Conservation (phyloP, 208 protist genomes). For the Angomonas ambiguus region DNA sequence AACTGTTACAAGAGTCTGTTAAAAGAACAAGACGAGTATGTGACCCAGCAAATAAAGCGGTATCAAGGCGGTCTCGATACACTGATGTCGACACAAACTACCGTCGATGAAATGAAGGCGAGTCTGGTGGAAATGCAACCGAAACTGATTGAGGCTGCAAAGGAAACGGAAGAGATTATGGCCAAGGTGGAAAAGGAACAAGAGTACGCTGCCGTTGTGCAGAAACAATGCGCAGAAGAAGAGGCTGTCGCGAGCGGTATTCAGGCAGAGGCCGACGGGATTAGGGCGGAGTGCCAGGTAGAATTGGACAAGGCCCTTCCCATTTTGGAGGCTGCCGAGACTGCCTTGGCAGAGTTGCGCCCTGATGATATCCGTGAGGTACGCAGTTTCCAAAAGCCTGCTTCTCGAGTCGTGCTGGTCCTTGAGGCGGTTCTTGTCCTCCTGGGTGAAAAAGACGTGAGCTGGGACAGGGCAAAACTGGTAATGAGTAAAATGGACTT, state of each 20-base stretch:
- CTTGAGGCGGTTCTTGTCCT: slow-evolving; percentile 93
- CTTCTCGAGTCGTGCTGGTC: slow-evolving; percentile 87
- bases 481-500: slow-evolving; percentile 92
- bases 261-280: slow-evolving; percentile 87
- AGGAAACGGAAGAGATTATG: slow-evolving; percentile 93
- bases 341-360: slow-evolving; percentile 91
- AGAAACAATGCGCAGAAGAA: slow-evolving; percentile 79
- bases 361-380: slow-evolving; percentile 93
- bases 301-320: slow-evolving; percentile 95
- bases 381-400: slow-evolving; percentile 91
- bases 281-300: slow-evolving; percentile 87
- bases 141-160: slow-evolving; percentile 89
- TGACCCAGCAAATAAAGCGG: slow-evolving; percentile 65
- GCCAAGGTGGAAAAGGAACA: slow-evolving; percentile 88
- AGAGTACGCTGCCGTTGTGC: slow-evolving; percentile 81
- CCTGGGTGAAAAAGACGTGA: slow-evolving; percentile 89
- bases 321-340: slow-evolving; percentile 88
- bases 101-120: slow-evolving; percentile 94
- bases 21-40: slow-evolving; percentile 72
- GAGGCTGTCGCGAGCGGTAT: slow-evolving; percentile 82
- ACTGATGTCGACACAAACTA: slow-evolving; percentile 89
- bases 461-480: slow-evolving; percentile 91
- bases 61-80: slow-evolving; percentile 93
- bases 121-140: slow-evolving; percentile 94
- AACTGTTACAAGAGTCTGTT: slow-evolving; percentile 86